Evolutionary conservation across 345 rosid genomes (phyloP).

Genomic region (Eucalyptus marginata): DNA sequence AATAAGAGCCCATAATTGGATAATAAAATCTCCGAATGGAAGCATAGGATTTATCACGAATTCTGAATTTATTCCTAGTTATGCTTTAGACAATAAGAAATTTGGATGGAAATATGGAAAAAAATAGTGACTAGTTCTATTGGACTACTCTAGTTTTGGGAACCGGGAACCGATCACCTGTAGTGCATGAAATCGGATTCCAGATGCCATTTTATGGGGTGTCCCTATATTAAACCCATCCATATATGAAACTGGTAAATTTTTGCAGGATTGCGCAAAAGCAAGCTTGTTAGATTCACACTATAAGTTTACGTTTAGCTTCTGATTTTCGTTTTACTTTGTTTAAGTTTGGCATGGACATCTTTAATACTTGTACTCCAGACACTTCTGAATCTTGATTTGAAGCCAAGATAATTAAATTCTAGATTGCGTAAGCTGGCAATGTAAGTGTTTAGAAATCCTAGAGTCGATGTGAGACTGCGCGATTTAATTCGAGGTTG

Average conservation of each 20-base stretch:
- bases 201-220: neutral
- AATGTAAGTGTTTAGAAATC: neutral
- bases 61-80: too few species aligned
- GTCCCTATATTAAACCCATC: neutral
- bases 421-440: neutral
- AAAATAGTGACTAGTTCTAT: too few species aligned
- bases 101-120: too few species aligned
- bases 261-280: neutral
- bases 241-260: neutral
- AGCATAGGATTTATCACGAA: too few species aligned
- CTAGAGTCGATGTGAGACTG: neutral
- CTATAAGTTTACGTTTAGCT: neutral
- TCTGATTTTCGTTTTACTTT: neutral
- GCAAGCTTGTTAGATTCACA: neutral
- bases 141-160: too few species aligned
- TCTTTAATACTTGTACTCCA: neutral
- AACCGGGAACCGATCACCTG: rapidly evolving
- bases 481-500: neutral
- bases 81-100: too few species aligned
- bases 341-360: neutral
- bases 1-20: too few species aligned
- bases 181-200: neutral
- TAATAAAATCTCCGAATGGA: too few species aligned
- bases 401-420: neutral
- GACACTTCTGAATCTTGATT: neutral